Evolutionary conservation across 192 early-diverging fungal species (phyloP).

Genomic region (Paraglomus occultum): DNA sequence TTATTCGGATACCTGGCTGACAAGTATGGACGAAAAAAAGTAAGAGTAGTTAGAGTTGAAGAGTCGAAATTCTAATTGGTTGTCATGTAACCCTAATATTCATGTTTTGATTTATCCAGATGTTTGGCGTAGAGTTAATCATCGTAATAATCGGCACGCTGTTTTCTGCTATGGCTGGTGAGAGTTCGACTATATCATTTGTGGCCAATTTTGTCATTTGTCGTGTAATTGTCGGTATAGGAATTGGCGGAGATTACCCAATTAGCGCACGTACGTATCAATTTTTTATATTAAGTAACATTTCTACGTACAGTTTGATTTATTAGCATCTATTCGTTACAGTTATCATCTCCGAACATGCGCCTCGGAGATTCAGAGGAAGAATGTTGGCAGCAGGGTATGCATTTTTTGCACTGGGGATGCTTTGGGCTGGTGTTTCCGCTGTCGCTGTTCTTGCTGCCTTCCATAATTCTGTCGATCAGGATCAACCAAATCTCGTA

Average conservation of each 20-base stretch:
- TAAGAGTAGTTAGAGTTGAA: too few relatives aligned
- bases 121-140: constrained; percentile 87
- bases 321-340: constrained; percentile 36
- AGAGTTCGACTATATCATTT: constrained; percentile 62
- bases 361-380: constrained; percentile 79
- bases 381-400: constrained; percentile 90
- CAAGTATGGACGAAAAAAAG: constrained; percentile 64
- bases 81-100: too few relatives aligned
- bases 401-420: constrained; percentile 93
- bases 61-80: too few relatives aligned
- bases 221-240: constrained; percentile 90
- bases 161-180: constrained; percentile 74
- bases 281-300: too few relatives aligned
- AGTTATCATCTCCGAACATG: constrained; percentile 93
- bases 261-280: constrained; percentile 47
- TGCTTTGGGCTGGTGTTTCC: constrained; percentile 76
- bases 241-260: constrained; percentile 97
- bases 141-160: constrained; percentile 89
- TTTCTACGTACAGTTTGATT: too few relatives aligned
- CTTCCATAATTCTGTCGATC: constrained; percentile 66
- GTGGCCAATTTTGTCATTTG: constrained; percentile 73
- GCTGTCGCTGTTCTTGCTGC: constrained; percentile 68
- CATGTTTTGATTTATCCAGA: constrained; percentile 31
- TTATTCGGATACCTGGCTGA: constrained; percentile 83
- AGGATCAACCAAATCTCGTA: constrained; percentile 56